These are phyloP conservation scores for Fusarium cicatricum DNA, from an alignment of 2,329 filamentous ascomycete genomes.

Conservation along the genomic window DNA sequence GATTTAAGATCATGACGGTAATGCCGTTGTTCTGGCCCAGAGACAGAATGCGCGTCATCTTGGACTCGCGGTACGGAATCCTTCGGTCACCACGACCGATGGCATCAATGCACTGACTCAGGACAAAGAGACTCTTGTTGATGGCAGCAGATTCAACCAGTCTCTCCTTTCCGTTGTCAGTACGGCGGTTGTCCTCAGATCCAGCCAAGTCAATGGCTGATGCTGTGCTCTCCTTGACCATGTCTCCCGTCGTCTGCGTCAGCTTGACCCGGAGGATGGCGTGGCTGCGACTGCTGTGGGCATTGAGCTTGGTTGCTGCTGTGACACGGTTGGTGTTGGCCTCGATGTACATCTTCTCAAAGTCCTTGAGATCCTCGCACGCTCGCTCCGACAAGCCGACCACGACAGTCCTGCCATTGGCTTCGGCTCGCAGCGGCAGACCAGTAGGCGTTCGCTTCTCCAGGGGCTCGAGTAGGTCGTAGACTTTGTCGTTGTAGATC, in stretches of 20 bases:
- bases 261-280: constrained; percentile 92
- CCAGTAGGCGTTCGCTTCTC: constrained; percentile 87
- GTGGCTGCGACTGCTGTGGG: constrained; percentile 88
- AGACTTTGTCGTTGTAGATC: constrained; percentile 97
- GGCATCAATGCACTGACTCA: constrained; percentile 94
- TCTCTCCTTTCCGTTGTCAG: constrained; percentile 91
- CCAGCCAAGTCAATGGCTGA: constrained; percentile 95
- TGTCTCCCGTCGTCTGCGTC: constrained; percentile 74
- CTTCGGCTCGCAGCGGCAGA: constrained; percentile 83
- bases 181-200: constrained; percentile 93
- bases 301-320: constrained; percentile 90
- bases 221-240: constrained; percentile 79
- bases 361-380: constrained; percentile 87
- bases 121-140: constrained; percentile 95
- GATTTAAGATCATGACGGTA: constrained; percentile 95
- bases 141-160: constrained; percentile 96
- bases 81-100: constrained; percentile 79
- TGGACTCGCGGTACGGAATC: constrained; percentile 93
- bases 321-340: constrained; percentile 91
- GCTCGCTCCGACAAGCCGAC: constrained; percentile 84
- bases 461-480: constrained; percentile 84
- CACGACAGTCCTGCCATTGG: constrained; percentile 86
- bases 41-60: constrained; percentile 95
- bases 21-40: constrained; percentile 94
- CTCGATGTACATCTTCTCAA: constrained; percentile 88